phyloP scores from a whole-genome alignment of 2,329 filamentous ascomycete genomes.

The Penicillium sp. region DNA sequence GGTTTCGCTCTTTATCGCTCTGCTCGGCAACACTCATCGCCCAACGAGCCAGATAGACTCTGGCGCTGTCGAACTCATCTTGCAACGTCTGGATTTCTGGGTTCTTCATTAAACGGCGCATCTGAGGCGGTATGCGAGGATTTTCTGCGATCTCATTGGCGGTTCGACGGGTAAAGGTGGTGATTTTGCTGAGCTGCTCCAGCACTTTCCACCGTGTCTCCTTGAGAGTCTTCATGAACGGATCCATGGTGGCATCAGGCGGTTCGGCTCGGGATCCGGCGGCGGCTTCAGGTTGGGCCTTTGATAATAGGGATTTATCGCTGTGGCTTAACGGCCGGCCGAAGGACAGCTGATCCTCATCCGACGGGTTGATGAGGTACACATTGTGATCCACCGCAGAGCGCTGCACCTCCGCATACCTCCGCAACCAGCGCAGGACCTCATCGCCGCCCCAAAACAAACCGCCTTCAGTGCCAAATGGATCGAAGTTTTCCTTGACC shows the following conservation, averaged over 20 bases:
- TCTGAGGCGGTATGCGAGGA: slow-evolving; percentile 83
- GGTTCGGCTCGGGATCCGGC: slow-evolving; percentile 35
- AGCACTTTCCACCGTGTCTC: slow-evolving; percentile 95
- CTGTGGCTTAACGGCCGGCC: slow-evolving; percentile 48
- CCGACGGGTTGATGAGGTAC: slow-evolving; percentile 83
- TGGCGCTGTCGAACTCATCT: slow-evolving; percentile 94
- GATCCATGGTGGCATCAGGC: slow-evolving; percentile 79
- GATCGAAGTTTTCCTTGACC: slow-evolving; percentile 81
- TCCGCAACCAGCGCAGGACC: slow-evolving; percentile 83
- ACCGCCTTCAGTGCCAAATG: slow-evolving; percentile 73
- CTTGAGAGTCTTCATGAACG: slow-evolving; percentile 88
- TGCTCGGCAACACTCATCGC: slow-evolving; percentile 99
- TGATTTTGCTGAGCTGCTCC: slow-evolving; percentile 96
- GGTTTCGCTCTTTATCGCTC: slow-evolving; percentile 80
- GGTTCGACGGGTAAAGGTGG: slow-evolving; percentile 88
- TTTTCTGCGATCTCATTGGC: slow-evolving; percentile 92
- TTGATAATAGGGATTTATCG: slow-evolving; percentile 41
- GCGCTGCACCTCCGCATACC: slow-evolving; percentile 79
- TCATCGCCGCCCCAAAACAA: slow-evolving; percentile 99
- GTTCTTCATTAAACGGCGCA: slow-evolving; percentile 79
- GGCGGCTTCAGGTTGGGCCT: slow-evolving; percentile 37
- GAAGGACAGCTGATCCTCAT: slow-evolving; percentile 82
- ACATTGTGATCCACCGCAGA: slow-evolving; percentile 85
- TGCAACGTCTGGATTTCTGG: slow-evolving; percentile 93
- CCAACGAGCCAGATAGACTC: slow-evolving; percentile 92